Percentiles rank a stretch among this genome's conserved stretches.
These are phyloP conservation scores for Plasmodium vivax DNA, from an alignment of 169 alveolate species.

Conservation along the genomic window DNA sequence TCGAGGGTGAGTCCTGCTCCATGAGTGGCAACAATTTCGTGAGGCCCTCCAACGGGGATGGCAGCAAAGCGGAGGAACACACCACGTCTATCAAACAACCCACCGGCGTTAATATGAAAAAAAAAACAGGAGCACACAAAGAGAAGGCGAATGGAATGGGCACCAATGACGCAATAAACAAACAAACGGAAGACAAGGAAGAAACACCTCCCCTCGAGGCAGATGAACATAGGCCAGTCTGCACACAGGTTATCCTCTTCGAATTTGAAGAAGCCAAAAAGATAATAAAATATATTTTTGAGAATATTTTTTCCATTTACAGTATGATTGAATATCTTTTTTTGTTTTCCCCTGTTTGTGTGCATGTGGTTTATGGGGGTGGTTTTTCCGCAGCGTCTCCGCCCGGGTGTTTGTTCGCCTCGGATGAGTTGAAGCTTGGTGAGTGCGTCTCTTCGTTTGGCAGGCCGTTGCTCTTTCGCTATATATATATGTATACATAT, in stretches of 20 bases:
- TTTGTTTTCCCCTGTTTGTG: constrained; percentile 37
- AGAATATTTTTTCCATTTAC: constrained; percentile 46
- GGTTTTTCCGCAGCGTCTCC: constrained; percentile 4
- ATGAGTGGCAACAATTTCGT: not conserved
- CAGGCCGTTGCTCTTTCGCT: not conserved
- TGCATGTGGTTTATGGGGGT: constrained; percentile 7
- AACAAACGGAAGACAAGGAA: not conserved
- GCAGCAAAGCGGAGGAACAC: not conserved
- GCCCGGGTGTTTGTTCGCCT: not conserved
- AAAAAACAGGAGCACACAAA: not conserved
- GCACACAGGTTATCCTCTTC: not conserved
- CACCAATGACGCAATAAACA: not conserved
- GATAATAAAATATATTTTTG: constrained; percentile 62
- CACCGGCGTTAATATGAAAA: not conserved
- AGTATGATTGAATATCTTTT: constrained; percentile 55
- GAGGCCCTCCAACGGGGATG: not conserved
- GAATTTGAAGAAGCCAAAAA: constrained; percentile 34
- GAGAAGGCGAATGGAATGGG: not conserved
- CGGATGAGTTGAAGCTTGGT: constrained; percentile 29
- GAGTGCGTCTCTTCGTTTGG: not conserved
- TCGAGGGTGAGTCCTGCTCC: not conserved
- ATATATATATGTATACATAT: too few species aligned
- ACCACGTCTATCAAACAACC: not conserved
- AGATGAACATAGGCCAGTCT: not conserved
- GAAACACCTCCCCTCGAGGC: not conserved